A percentile compares a stretch with the other conserved stretches of the same genome.
Conservation (phyloP, 176 grass and related monocot species). For the Oryza nivara region DNA sequence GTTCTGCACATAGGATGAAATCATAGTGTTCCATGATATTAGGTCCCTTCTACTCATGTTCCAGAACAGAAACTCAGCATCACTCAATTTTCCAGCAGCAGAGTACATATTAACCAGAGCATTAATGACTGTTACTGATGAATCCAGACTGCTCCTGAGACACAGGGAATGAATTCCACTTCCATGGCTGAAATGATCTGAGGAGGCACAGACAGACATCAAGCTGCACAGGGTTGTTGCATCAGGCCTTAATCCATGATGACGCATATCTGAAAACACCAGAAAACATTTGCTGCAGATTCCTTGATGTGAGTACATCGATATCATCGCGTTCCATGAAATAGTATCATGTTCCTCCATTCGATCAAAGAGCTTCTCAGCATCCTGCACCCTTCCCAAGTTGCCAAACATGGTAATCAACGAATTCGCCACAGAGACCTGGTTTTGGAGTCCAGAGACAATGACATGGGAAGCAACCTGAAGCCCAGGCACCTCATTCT, state of each 20-base stretch:
- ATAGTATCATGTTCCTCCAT: constrained; percentile 58
- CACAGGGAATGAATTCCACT: constrained; percentile 64
- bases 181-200: constrained; percentile 49
- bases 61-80: constrained; percentile 63
- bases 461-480: constrained; percentile 74
- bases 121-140: constrained; percentile 24
- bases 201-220: constrained; percentile 38
- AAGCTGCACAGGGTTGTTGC: constrained; percentile 42
- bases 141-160: constrained; percentile 34
- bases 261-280: constrained; percentile 57
- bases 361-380: constrained; percentile 55
- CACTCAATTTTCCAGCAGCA: constrained; percentile 36
- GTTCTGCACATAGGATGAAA: constrained; percentile 62
- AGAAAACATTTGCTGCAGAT: constrained; percentile 49
- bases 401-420: constrained; percentile 77
- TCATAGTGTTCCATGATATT: constrained; percentile 89
- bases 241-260: background rate
- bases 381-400: constrained; percentile 50
- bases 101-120: constrained; percentile 62
- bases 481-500: constrained; percentile 57
- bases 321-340: constrained; percentile 80
- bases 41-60: constrained; percentile 61
- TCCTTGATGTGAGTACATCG: constrained; percentile 57
- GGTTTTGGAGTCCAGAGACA: constrained; percentile 49
- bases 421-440: constrained; percentile 72